These are phyloP conservation scores for Backusella morwellensis DNA, from an alignment of 192 early-diverging fungal genomes.

Conservation along the genomic window DNA sequence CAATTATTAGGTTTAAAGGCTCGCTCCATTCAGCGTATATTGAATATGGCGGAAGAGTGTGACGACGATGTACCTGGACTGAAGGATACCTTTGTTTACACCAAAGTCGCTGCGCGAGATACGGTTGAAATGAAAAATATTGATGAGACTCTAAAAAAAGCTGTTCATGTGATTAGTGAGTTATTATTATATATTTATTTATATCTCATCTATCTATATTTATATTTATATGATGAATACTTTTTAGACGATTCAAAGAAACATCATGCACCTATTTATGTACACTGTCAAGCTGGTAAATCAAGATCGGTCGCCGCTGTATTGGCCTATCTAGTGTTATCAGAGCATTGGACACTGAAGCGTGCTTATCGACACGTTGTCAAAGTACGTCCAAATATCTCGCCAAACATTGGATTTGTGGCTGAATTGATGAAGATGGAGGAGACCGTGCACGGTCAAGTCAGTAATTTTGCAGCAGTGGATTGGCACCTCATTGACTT, in stretches of 20 bases:
- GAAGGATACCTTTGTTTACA: constrained; percentile 29
- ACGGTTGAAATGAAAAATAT: constrained; percentile 67
- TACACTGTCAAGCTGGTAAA: constrained; percentile 77
- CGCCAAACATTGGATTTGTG: constrained; percentile 79
- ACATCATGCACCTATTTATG: constrained; percentile 56
- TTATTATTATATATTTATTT: background rate
- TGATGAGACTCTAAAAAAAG: constrained; percentile 58
- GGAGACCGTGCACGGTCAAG: constrained; percentile 50
- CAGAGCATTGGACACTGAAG: constrained; percentile 59
- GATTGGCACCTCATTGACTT: constrained; percentile 25
- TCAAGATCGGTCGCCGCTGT: constrained; percentile 69
- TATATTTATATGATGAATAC: background rate
- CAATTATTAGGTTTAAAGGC: constrained; percentile 47
- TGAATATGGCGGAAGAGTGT: constrained; percentile 78
- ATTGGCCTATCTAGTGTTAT: constrained; percentile 62
- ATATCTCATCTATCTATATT: background rate
- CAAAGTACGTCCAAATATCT: constrained; percentile 61
- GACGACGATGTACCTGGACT: constrained; percentile 42
- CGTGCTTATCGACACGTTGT: constrained; percentile 67
- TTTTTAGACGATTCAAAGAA: constrained; percentile 30
- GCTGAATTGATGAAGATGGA: constrained; percentile 67
- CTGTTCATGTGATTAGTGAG: constrained; percentile 67
- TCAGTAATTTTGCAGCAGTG: constrained; percentile 32
- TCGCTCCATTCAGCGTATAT: constrained; percentile 59
- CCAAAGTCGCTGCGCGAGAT: constrained; percentile 56